Evolutionary conservation across 257 asterid species (phyloP).

Genomic region (Lavandula angustifolia): DNA sequence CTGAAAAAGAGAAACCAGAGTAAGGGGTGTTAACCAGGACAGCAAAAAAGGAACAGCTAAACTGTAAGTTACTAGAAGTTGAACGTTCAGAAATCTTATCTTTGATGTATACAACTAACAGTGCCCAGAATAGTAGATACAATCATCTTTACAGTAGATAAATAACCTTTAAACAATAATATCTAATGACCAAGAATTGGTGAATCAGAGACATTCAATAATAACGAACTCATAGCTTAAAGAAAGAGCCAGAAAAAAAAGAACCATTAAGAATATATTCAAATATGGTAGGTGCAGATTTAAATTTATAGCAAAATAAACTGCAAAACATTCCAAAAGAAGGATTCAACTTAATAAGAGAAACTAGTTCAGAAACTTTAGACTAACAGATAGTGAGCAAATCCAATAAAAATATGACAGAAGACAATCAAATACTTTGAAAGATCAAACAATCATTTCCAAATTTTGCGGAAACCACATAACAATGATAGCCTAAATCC

Average conservation of each 20-base stretch:
- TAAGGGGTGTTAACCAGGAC: slow-evolving; percentile 5
- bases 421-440: not conserved
- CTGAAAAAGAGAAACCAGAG: slow-evolving; percentile 44
- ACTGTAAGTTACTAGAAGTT: slow-evolving; percentile 1
- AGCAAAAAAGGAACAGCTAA: not conserved
- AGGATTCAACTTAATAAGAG: not conserved
- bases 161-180: not conserved
- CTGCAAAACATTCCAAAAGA: not conserved
- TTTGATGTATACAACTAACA: not conserved
- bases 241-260: not conserved
- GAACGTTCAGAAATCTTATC: not conserved
- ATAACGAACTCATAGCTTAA: not conserved
- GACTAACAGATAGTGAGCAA: not conserved
- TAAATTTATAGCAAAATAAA: not conserved
- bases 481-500: slow-evolving; percentile 1
- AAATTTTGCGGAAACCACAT: not conserved
- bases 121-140: not conserved
- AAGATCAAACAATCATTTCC: not conserved
- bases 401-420: not conserved
- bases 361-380: slow-evolving; percentile 4
- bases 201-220: slow-evolving; percentile 1
- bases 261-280: not conserved
- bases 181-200: not conserved
- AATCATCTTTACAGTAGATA: not conserved
- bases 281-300: not conserved